These are phyloP conservation scores for Chlorella sp. DNA, from an alignment of 139 green algal genomes.

Conservation along the genomic window DNA sequence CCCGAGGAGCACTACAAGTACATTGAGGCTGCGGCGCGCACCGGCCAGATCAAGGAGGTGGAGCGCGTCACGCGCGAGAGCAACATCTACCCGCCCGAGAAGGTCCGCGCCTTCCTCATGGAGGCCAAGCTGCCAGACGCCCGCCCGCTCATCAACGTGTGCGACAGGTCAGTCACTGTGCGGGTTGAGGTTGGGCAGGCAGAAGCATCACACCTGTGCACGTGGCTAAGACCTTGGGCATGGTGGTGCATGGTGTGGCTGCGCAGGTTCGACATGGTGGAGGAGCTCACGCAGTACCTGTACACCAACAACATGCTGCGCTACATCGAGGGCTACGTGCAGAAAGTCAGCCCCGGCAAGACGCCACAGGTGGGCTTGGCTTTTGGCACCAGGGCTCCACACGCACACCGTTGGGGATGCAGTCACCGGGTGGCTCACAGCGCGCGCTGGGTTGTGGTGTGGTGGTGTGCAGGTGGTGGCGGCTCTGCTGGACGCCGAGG, in stretches of 20 bases:
- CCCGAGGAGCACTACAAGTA: conserved; percentile 98
- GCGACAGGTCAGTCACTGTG: conserved; percentile 71
- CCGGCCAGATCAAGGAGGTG: conserved; percentile 80
- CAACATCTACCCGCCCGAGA: conserved; percentile 85
- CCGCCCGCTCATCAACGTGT: conserved; percentile 98
- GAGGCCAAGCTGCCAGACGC: conserved; percentile 97
- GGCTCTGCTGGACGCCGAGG: conserved; percentile 94
- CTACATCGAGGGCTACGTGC: conserved; percentile 99
- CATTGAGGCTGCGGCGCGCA: conserved; percentile 96
- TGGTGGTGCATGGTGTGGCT: no score
- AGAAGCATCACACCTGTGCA: no score
- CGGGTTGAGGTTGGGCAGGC: neutral
- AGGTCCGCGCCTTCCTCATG: conserved; percentile 93
- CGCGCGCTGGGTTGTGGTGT: no score
- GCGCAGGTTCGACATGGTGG: conserved; percentile 82
- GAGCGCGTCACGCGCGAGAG: conserved; percentile 95
- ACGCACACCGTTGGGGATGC: no score
- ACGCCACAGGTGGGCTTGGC: conserved; percentile 37
- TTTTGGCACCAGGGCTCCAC: no score
- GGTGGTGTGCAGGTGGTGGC: conserved; percentile 77
- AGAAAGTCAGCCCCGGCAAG: conserved; percentile 85
- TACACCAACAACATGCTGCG: conserved; percentile 69
- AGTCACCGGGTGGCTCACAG: no score
- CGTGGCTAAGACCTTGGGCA: no score
- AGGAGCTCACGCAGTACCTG: conserved; percentile 92